These are phyloP conservation scores for Amylocystis lapponica DNA, from an alignment of 768 basidiomycete species.

Conservation along the genomic window DNA sequence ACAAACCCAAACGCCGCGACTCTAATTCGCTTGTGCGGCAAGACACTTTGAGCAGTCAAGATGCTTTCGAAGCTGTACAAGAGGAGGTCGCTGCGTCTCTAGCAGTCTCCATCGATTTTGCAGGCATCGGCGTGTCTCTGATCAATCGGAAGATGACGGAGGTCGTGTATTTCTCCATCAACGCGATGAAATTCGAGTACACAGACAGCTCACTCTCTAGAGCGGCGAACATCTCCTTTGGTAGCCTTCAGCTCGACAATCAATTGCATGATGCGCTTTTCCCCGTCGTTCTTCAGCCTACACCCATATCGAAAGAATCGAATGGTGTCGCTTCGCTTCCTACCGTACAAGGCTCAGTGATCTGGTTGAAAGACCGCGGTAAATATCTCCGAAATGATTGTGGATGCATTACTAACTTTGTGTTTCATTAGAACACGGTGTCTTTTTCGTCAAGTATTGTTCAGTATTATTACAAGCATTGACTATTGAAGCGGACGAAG, in stretches of 20 bases:
- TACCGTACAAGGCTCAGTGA: conserved; percentile 81
- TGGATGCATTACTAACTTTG: background rate
- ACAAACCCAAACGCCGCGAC: conserved; percentile 65
- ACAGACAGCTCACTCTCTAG: conserved; percentile 73
- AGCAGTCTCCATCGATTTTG: conserved; percentile 66
- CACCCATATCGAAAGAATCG: conserved; percentile 73
- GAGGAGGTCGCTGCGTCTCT: conserved; percentile 67
- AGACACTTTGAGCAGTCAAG: conserved; percentile 63
- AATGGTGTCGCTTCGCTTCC: conserved; percentile 78
- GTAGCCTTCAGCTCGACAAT: conserved; percentile 93
- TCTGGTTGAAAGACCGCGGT: conserved; percentile 94
- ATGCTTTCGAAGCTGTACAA: conserved; percentile 80
- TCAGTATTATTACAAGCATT: conserved; percentile 90
- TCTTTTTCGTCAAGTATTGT: conserved; percentile 96
- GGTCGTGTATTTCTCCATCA: conserved; percentile 81
- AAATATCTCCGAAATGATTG: conserved; percentile 13
- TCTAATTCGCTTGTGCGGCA: conserved; percentile 48
- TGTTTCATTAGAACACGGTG: conserved; percentile 85
- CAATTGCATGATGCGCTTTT: conserved; percentile 95
- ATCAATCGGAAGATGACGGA: conserved; percentile 85
- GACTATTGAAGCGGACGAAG: conserved; percentile 96
- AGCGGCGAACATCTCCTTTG: conserved; percentile 72
- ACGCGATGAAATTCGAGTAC: conserved; percentile 80
- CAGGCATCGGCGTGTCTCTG: conserved; percentile 89
- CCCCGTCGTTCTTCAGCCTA: conserved; percentile 93